Conservation (phyloP, 768 basidiomycete genomes). For the Lactarius tabidus region DNA sequence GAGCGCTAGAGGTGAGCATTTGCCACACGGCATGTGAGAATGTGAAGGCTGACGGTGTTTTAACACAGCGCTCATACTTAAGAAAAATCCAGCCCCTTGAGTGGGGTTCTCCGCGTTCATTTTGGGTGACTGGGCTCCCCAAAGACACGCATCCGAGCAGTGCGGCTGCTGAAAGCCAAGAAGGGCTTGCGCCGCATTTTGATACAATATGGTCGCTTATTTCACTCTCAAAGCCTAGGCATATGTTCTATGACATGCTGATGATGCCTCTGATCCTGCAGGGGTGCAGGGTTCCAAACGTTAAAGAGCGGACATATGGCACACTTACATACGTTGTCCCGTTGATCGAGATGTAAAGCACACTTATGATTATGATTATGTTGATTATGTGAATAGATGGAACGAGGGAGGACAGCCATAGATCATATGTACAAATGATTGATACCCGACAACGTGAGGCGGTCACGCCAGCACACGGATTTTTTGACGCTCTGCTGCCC, state of each 20-base stretch:
- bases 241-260: constrained; percentile 16
- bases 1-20: constrained; percentile 18
- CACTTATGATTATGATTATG: constrained; percentile 5
- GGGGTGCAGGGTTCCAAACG: background rate
- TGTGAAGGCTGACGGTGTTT: constrained; percentile 12
- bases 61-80: background rate
- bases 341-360: constrained; percentile 15
- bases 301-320: constrained; percentile 8
- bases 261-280: constrained; percentile 3
- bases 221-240: constrained; percentile 5
- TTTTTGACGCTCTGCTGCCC: constrained; percentile 56
- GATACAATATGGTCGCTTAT: constrained; percentile 15
- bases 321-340: constrained; percentile 6
- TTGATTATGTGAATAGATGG: constrained; percentile 1
- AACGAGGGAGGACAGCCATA: background rate
- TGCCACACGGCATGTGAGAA: constrained; percentile 1
- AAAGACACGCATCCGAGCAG: constrained; percentile 4
- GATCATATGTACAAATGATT: constrained; percentile 11
- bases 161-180: constrained; percentile 18
- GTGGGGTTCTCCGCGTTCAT: background rate
- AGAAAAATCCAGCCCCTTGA: constrained; percentile 2
- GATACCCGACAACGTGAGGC: constrained; percentile 7
- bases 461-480: constrained; percentile 9
- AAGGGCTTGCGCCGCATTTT: constrained; percentile 15
- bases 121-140: constrained; percentile 11